Base-by-base conservation (phyloP, 2,329 filamentous ascomycete species). In the Penicillium digitatum region DNA sequence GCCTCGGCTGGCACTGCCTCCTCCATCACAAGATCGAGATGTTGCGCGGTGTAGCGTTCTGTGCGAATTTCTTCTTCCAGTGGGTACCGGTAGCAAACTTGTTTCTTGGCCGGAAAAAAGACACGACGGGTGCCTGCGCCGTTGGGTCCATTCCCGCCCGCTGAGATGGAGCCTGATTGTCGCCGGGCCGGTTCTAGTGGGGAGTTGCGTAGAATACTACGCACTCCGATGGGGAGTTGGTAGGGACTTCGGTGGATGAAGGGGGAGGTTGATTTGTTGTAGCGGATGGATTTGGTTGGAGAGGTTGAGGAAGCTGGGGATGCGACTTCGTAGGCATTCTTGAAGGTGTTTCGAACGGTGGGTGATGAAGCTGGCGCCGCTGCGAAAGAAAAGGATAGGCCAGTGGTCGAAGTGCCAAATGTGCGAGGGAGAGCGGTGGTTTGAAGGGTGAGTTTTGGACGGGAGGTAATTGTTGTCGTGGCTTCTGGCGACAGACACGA, bases 401-500 rank as follows among this genome's bases (percentile, higher is more conserved):
- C 79, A 24, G 72, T 75, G n/a, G 79, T 78, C 35, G 76, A 78
- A 58, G 79, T 82, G 54, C 80, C 81, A 66, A 82, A 83, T 22
- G 78, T 77, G 48, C 78, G 73, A 35, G 76, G 74, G 2, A 78
- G 68, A 40, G 73, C 71, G 12, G 79, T 71, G 12, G 84, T 86
- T 72, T 86, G 81, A 49, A 87, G 76, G 37, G 81, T 82, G 48
- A 87, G 76, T 69, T 84, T 85, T 1, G 84, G 84, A 56, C 81
- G 74, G 49, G 74, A 72, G 34, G 65, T 59, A 32, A 65, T 59
- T 18, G 62, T 56, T 40, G 55, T 58, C 37, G 55, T 56, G 6
- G 43, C 56, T 54, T 61, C 57, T 26, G 61, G 51, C 10, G 63
- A 59, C 3, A 65, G 49, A 55, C 61, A 61, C 52, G 59, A 65